A percentile compares a stretch with the other conserved stretches of the same genome.
Evolutionary conservation across 2,329 filamentous ascomycete genomes (phyloP).

Genomic region (Eurotiales sp.): DNA sequence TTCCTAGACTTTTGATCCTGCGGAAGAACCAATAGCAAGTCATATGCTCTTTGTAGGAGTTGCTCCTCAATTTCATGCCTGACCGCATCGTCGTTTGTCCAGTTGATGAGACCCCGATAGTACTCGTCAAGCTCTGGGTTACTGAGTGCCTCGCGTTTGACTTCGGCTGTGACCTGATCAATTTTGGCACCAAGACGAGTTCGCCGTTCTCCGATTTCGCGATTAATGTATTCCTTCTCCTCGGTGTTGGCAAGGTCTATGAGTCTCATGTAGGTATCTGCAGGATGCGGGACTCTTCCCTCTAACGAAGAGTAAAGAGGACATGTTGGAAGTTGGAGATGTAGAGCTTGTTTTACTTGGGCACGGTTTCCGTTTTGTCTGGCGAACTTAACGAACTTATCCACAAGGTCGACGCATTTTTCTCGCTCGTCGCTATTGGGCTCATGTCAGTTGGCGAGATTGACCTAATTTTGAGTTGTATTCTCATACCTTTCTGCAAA

Average conservation of each 20-base stretch:
- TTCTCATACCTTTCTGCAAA: conserved; percentile 60
- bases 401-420: conserved; percentile 61
- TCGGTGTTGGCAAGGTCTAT: conserved; percentile 79
- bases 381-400: conserved; percentile 74
- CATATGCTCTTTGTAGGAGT: conserved; percentile 74
- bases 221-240: conserved; percentile 86
- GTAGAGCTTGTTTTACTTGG: conserved; percentile 73
- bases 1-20: conserved; percentile 66
- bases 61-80: conserved; percentile 87
- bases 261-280: conserved; percentile 74
- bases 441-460: neutral
- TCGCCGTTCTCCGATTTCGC: conserved; percentile 80
- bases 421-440: conserved; percentile 52
- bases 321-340: conserved; percentile 73
- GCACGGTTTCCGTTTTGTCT: conserved; percentile 66
- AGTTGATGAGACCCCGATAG: conserved; percentile 82
- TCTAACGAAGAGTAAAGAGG: conserved; percentile 79
- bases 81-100: conserved; percentile 81
- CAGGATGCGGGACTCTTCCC: conserved; percentile 75
- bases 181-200: conserved; percentile 82
- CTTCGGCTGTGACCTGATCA: conserved; percentile 77
- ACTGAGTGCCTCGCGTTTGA: conserved; percentile 77
- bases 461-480: neutral
- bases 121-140: conserved; percentile 74
- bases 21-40: conserved; percentile 67